Percentiles rank a stretch among this genome's conserved stretches.
Conservation (phyloP, 805 yeast species). For the Scheffersomyces coipomensis region DNA sequence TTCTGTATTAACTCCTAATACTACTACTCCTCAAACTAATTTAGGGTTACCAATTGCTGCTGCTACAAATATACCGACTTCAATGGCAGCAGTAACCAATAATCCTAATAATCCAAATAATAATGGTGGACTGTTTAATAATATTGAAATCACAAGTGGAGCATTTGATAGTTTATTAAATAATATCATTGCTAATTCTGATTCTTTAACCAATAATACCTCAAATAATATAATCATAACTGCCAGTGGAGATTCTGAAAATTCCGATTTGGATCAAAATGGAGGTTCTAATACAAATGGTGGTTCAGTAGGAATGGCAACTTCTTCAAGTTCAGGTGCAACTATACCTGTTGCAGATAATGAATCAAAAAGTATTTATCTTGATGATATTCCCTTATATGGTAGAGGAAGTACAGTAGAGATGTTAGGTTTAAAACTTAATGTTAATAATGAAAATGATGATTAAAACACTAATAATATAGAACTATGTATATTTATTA, state of each 20-base stretch:
- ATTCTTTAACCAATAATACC: slow-evolving; percentile 7
- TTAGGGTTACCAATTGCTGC: slow-evolving; percentile 1
- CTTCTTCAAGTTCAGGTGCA: neutral
- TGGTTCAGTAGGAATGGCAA: neutral
- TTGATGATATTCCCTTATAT: slow-evolving; percentile 38
- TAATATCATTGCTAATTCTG: slow-evolving; percentile 13
- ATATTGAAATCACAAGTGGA: slow-evolving; percentile 23
- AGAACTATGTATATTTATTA: neutral
- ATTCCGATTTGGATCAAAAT: neutral
- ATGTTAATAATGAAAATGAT: slow-evolving; percentile 6
- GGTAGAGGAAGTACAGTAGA: slow-evolving; percentile 41
- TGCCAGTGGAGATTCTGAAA: neutral
- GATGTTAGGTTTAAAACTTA: slow-evolving; percentile 29
- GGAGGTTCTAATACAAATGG: neutral
- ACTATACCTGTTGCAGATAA: neutral
- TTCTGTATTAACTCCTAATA: slow-evolving; percentile 4
- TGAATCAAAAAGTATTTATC: slow-evolving; percentile 19
- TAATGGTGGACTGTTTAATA: too few relatives aligned
- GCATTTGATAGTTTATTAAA: slow-evolving; percentile 32
- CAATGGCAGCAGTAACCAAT: neutral
- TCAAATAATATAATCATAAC: neutral
- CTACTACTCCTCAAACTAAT: slow-evolving; percentile 6
- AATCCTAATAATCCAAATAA: slow-evolving; percentile 5
- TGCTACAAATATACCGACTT: neutral
- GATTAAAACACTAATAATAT: neutral